Conservation (phyloP, 2,329 filamentous ascomycete species). For the Colletotrichum tropicale region DNA sequence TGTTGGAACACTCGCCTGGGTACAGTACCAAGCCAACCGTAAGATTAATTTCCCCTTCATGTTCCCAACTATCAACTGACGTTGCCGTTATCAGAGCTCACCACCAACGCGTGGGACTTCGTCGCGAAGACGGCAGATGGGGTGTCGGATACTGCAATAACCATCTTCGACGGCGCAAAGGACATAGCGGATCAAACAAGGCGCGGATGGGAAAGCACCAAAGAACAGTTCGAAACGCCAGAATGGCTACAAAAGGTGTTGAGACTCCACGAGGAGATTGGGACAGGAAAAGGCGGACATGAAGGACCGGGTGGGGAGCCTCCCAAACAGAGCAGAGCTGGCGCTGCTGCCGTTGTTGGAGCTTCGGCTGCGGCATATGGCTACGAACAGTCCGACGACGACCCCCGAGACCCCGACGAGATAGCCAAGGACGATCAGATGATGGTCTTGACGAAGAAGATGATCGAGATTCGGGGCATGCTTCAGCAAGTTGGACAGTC, state of each 20-base stretch:
- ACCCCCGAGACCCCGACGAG: slow-evolving; percentile 64
- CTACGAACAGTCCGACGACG: slow-evolving; percentile 73
- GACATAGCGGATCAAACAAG: slow-evolving; percentile 80
- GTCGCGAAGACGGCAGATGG: slow-evolving; percentile 76
- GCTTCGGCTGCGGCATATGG: slow-evolving; percentile 81
- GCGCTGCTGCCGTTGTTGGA: slow-evolving; percentile 67
- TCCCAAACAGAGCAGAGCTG: slow-evolving; percentile 64
- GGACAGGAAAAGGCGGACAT: slow-evolving; percentile 50
- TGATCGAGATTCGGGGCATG: slow-evolving; percentile 97
- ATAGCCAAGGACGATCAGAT: slow-evolving; percentile 92
- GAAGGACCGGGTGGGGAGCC: slow-evolving; percentile 56
- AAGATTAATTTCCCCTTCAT: slow-evolving; percentile 36
- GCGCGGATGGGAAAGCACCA: slow-evolving; percentile 83
- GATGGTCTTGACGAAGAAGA: slow-evolving; percentile 99
- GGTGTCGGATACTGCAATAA: slow-evolving; percentile 71
- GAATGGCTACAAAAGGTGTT: slow-evolving; percentile 84
- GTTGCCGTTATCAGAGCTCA: slow-evolving; percentile 60
- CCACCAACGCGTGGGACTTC: slow-evolving; percentile 78
- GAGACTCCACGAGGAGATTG: slow-evolving; percentile 63
- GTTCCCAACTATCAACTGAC: background rate
- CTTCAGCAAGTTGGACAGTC: slow-evolving; percentile 92
- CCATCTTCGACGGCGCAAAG: slow-evolving; percentile 73
- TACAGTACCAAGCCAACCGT: slow-evolving; percentile 95
- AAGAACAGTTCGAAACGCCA: slow-evolving; percentile 70
- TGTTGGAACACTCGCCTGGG: slow-evolving; percentile 85